phyloP scores from a whole-genome alignment of 2,329 filamentous ascomycete species.

The Botrytis cinerea region DNA sequence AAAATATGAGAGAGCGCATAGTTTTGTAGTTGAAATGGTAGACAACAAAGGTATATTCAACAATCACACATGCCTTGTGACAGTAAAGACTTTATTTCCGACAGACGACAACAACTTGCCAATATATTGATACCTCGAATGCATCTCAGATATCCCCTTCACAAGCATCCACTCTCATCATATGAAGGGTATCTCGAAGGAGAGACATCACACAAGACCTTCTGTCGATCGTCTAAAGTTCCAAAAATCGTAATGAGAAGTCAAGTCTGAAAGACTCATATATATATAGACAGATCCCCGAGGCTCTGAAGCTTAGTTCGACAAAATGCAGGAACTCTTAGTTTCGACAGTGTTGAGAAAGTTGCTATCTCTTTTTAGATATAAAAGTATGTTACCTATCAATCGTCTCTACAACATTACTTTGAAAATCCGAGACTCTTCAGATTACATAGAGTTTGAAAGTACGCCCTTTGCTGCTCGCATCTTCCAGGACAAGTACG shows the following conservation, averaged over 20 bases:
- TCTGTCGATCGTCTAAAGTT: rapidly evolving
- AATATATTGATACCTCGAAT: too few relatives aligned
- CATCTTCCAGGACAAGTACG: background rate
- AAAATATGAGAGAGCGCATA: background rate
- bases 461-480: background rate
- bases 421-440: background rate
- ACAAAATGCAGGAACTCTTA: background rate
- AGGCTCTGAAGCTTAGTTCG: background rate
- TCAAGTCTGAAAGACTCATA: background rate
- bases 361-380: background rate
- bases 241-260: background rate
- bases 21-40: background rate
- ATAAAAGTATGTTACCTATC: too few relatives aligned
- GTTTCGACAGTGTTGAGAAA: background rate
- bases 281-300: background rate
- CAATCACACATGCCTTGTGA: background rate
- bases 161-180: background rate
- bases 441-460: too few relatives aligned
- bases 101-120: too few relatives aligned
- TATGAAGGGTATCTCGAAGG: too few relatives aligned
- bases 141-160: background rate
- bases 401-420: background rate
- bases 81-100: too few relatives aligned
- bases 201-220: too few relatives aligned
- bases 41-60: background rate